Conservation (phyloP, 768 basidiomycete genomes). For the Leccinum pellstonianum region DNA sequence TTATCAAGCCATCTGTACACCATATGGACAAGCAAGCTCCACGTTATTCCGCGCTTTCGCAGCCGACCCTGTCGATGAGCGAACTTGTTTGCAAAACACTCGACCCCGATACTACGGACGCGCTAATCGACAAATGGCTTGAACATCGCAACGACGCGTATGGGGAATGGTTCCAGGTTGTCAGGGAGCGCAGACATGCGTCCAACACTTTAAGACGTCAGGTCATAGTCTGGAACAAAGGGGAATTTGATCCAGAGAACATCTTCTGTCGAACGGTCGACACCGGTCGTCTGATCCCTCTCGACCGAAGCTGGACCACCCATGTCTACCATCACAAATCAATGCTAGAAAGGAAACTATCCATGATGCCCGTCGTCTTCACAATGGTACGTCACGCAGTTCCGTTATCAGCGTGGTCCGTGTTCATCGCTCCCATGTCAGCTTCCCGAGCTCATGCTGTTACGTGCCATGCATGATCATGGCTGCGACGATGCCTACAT, state of each 20-base stretch:
- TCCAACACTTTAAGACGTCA: slow-evolving; percentile 51
- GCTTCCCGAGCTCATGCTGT: slow-evolving; percentile 77
- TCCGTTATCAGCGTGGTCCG: background rate
- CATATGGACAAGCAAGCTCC: slow-evolving; percentile 24
- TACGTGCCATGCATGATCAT: slow-evolving; percentile 77
- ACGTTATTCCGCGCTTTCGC: slow-evolving; percentile 62
- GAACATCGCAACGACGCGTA: slow-evolving; percentile 76
- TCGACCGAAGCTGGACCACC: slow-evolving; percentile 80
- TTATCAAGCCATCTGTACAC: slow-evolving; percentile 16
- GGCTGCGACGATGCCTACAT: slow-evolving; percentile 78
- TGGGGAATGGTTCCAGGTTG: slow-evolving; percentile 72
- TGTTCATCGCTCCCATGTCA: slow-evolving; percentile 27
- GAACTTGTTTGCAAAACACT: slow-evolving; percentile 79
- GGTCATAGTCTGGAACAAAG: slow-evolving; percentile 55
- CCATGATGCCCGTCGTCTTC: slow-evolving; percentile 79
- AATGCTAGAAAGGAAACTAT: slow-evolving; percentile 67
- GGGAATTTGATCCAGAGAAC: slow-evolving; percentile 76
- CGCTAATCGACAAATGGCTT: slow-evolving; percentile 83
- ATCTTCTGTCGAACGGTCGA: slow-evolving; percentile 79
- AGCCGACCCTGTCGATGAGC: slow-evolving; percentile 68
- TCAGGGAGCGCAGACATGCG: slow-evolving; percentile 64
- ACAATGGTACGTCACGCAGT: slow-evolving; percentile 57
- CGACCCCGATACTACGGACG: slow-evolving; percentile 72
- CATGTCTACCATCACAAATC: slow-evolving; percentile 78
- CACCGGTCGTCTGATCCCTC: slow-evolving; percentile 72